These are phyloP conservation scores for Lathyrus aphaca DNA, from an alignment of 306 rosid species.

Conservation along the genomic window DNA sequence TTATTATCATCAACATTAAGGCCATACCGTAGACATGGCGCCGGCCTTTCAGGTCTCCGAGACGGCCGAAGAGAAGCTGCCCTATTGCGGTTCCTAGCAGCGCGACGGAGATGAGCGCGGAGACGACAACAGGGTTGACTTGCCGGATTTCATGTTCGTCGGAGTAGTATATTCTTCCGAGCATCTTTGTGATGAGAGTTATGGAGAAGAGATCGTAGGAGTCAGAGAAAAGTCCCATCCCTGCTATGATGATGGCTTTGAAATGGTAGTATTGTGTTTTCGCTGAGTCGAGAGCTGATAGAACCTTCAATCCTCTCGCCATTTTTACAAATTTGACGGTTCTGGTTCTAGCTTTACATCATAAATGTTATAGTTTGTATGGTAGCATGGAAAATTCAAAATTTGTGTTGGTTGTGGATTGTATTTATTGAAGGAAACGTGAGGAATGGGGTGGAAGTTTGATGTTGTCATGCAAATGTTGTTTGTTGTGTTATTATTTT, in stretches of 20 bases:
- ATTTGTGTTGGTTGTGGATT: neutral
- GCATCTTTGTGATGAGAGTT: constrained; percentile 51
- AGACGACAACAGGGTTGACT: constrained; percentile 19
- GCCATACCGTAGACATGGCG: constrained; percentile 65
- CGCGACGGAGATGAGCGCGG: constrained; percentile 49
- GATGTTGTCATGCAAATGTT: neutral
- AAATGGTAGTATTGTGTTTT: constrained; percentile 75
- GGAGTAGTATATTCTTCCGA: constrained; percentile 60
- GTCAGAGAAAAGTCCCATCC: constrained; percentile 88
- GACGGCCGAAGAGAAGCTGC: constrained; percentile 61
- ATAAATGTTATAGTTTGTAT: neutral
- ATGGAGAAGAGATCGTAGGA: constrained; percentile 75
- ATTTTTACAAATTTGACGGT: neutral
- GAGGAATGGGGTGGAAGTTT: constrained; percentile 4
- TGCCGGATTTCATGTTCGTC: neutral
- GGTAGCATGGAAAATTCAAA: neutral
- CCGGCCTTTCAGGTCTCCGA: constrained; percentile 68
- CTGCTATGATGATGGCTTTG: constrained; percentile 82
- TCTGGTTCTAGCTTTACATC: neutral
- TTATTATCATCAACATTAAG: constrained; percentile 56
- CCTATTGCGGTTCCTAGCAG: constrained; percentile 63
- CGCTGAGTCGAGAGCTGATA: constrained; percentile 71
- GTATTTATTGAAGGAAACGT: constrained; percentile 1
- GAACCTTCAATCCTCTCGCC: constrained; percentile 61
- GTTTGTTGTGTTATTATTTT: neutral